Percentiles rank a stretch among this genome's conserved stretches.
Conservation (phyloP, 306 rosid species). For the Alnus rubra region DNA sequence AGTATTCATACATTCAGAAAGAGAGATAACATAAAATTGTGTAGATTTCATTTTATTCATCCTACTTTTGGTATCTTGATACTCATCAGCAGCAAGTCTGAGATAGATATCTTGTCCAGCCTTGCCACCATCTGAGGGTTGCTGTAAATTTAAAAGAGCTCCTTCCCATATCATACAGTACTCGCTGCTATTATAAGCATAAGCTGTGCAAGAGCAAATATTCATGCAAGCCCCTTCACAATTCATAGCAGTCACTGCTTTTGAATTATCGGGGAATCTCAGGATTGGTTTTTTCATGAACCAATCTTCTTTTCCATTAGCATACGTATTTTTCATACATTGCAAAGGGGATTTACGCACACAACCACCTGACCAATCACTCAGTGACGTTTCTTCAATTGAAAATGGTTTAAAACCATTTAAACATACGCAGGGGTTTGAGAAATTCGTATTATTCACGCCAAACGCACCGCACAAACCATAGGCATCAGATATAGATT, state of each 20-base stretch:
- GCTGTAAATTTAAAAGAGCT: neutral
- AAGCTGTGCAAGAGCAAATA: neutral
- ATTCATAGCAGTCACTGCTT: neutral
- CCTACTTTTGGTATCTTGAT: neutral
- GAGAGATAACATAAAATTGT: neutral
- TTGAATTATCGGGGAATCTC: neutral
- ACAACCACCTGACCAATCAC: neutral
- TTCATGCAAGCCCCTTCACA: conserved; percentile 2
- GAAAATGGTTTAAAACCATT: neutral
- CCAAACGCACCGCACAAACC: neutral
- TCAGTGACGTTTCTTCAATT: neutral
- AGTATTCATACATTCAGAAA: neutral
- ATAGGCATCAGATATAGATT: neutral
- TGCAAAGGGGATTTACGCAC: neutral
- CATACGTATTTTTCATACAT: neutral
- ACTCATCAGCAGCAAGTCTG: neutral
- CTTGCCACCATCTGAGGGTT: neutral
- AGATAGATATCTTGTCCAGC: neutral
- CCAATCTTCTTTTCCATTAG: neutral
- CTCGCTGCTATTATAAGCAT: neutral
- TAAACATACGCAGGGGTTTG: too few species aligned
- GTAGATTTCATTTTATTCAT: too few species aligned
- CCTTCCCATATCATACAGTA: neutral
- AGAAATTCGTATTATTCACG: too few species aligned
- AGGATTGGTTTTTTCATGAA: neutral